These are phyloP conservation scores for Globisporangium heterothallicum DNA, from an alignment of 352 stramenopile species.

Conservation along the genomic window DNA sequence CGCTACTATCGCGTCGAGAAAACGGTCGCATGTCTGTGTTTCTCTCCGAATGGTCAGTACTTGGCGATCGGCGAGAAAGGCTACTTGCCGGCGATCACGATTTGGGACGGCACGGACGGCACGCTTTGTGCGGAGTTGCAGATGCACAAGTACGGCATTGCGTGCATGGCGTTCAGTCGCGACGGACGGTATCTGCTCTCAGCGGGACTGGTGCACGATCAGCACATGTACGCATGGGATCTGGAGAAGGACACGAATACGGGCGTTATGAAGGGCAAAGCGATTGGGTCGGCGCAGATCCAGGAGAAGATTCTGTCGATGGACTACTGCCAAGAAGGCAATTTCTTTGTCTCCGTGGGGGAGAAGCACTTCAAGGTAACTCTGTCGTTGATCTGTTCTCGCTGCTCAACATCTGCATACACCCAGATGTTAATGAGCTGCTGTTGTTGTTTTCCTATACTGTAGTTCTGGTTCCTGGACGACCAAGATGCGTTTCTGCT, in stretches of 20 bases:
- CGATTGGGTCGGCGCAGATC: slow-evolving; percentile 42
- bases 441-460: slow-evolving; percentile 1
- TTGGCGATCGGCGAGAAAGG: slow-evolving; percentile 87
- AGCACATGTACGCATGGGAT: slow-evolving; percentile 78
- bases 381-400: neutral
- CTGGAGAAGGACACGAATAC: slow-evolving; percentile 17
- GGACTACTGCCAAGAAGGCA: slow-evolving; percentile 63
- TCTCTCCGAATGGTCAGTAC: slow-evolving; percentile 79
- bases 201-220: slow-evolving; percentile 74
- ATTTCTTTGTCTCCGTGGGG: slow-evolving; percentile 81
- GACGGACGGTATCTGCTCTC: slow-evolving; percentile 62
- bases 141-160: slow-evolving; percentile 75
- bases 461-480: slow-evolving; percentile 74
- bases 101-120: slow-evolving; percentile 77
- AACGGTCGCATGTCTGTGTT: slow-evolving; percentile 70
- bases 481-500: slow-evolving; percentile 38
- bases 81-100: slow-evolving; percentile 76
- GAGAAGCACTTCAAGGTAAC: slow-evolving; percentile 72
- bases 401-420: neutral
- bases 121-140: slow-evolving; percentile 81
- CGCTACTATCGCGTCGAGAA: slow-evolving; percentile 88
- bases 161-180: slow-evolving; percentile 73
- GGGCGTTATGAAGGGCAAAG: slow-evolving; percentile 24
- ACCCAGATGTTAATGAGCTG: neutral
- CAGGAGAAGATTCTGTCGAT: slow-evolving; percentile 67